Percentiles rank a stretch among this genome's conserved stretches.
Conservation (phyloP, 2,329 filamentous ascomycete genomes). For the Elsinoe arachidis region DNA sequence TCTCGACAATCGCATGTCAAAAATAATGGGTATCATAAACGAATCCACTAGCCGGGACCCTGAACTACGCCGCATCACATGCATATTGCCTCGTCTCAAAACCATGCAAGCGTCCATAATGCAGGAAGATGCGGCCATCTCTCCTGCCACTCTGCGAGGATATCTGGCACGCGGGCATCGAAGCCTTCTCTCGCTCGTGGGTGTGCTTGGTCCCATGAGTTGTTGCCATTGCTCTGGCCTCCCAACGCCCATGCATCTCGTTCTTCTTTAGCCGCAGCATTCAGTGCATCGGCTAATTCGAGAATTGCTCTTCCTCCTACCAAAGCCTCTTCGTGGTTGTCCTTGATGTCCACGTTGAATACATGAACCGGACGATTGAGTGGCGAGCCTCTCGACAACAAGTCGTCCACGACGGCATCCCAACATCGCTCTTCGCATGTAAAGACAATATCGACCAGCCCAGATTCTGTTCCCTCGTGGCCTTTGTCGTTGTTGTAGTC, state of each 20-base stretch:
- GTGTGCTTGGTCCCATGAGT: constrained; percentile 65
- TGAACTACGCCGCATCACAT: constrained; percentile 3
- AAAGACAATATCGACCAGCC: constrained; percentile 86
- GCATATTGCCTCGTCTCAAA: constrained; percentile 32
- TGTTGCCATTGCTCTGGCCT: constrained; percentile 23
- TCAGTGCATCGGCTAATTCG: constrained; percentile 78
- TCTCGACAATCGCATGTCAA: background rate
- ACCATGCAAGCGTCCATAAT: constrained; percentile 92
- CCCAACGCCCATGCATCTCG: constrained; percentile 64
- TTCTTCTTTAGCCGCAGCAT: constrained; percentile 71
- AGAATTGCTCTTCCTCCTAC: constrained; percentile 86
- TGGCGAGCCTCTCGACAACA: constrained; percentile 74
- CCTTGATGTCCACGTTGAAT: constrained; percentile 96
- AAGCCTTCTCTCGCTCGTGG: constrained; percentile 65
- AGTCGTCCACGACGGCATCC: constrained; percentile 93
- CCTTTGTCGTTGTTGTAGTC: constrained; percentile 62
- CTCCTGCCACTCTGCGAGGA: constrained; percentile 89
- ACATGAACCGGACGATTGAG: constrained; percentile 92
- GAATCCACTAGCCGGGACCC: background rate
- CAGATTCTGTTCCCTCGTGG: constrained; percentile 71
- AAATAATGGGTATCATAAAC: constrained; percentile 1
- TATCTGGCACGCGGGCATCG: constrained; percentile 86
- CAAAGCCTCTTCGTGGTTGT: constrained; percentile 94
- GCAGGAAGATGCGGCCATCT: constrained; percentile 85
- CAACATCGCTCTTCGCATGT: constrained; percentile 97